A percentile compares a stretch with the other conserved stretches of the same genome.
phyloP scores from a whole-genome alignment of 129 eudicot genomes.

The Centaurea solstitialis region DNA sequence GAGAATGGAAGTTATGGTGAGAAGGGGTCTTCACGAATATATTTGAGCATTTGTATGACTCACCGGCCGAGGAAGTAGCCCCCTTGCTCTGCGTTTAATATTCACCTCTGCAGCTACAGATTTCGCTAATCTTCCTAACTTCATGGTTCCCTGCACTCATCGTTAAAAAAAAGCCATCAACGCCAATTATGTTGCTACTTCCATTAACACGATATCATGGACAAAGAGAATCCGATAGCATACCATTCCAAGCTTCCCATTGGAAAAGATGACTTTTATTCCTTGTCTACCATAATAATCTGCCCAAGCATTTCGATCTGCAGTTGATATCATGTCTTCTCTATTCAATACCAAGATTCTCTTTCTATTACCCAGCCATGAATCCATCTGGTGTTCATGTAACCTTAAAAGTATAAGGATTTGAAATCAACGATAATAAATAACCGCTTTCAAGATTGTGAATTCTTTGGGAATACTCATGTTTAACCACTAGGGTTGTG shows the following conservation, averaged over 20 bases:
- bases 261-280: slow-evolving; percentile 76
- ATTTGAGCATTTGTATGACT: slow-evolving; percentile 21
- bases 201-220: not conserved
- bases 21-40: too few relatives aligned
- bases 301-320: slow-evolving; percentile 96
- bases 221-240: not conserved
- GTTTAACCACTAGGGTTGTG: too few relatives aligned
- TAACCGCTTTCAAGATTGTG: not conserved
- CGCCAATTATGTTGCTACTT: not conserved
- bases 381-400: slow-evolving; percentile 73
- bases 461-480: not conserved
- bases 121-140: slow-evolving; percentile 84
- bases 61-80: slow-evolving; percentile 95
- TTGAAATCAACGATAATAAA: not conserved
- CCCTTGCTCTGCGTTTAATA: slow-evolving; percentile 78
- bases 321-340: slow-evolving; percentile 95
- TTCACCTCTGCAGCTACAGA: slow-evolving; percentile 82
- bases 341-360: slow-evolving; percentile 89
- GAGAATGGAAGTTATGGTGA: too few relatives aligned
- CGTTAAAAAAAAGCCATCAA: slow-evolving; percentile 14
- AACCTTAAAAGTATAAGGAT: not conserved
- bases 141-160: slow-evolving; percentile 75
- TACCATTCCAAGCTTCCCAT: slow-evolving; percentile 97
- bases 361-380: slow-evolving; percentile 90
- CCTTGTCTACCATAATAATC: slow-evolving; percentile 83